A percentile compares a stretch with the other conserved stretches of the same genome.
These are phyloP conservation scores for Paecilomyces fulvus DNA, from an alignment of 2,329 filamentous ascomycete species.

Conservation along the genomic window DNA sequence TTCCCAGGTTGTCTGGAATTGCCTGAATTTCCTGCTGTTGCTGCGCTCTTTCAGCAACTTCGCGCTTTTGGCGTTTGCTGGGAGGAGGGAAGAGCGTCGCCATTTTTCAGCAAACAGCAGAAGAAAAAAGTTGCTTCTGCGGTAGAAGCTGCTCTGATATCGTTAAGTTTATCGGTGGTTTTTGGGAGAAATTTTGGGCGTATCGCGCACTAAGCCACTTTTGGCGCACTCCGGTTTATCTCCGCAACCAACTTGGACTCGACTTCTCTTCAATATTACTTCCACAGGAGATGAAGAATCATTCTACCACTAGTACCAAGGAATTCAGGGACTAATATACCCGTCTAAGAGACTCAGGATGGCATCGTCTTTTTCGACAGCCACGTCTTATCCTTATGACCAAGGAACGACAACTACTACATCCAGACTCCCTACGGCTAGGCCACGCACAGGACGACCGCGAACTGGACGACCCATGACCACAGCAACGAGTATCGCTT, in stretches of 20 bases:
- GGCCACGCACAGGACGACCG: constrained; percentile 38
- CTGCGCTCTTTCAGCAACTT: constrained; percentile 60
- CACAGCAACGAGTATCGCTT: constrained; percentile 47
- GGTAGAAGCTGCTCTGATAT: background rate
- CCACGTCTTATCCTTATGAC: constrained; percentile 3
- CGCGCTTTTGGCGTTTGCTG: constrained; percentile 77
- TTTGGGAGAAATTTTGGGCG: constrained; percentile 6
- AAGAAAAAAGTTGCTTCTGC: background rate
- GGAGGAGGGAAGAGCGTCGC: constrained; percentile 75
- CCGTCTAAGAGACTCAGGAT: background rate
- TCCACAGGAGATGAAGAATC: background rate
- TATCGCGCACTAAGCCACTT: constrained; percentile 2
- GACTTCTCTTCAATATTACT: constrained; percentile 1
- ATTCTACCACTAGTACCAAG: background rate
- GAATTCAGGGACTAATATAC: background rate
- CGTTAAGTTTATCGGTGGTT: background rate
- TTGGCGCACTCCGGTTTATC: constrained; percentile 4
- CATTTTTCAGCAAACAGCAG: constrained; percentile 43
- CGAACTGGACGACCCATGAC: constrained; percentile 46
- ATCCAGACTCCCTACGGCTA: constrained; percentile 14
- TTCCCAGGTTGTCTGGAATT: constrained; percentile 61
- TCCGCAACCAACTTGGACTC: background rate
- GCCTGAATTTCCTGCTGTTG: constrained; percentile 65
- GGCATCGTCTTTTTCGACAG: constrained; percentile 2
- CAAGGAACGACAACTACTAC: constrained; percentile 8